phyloP scores from a whole-genome alignment of 169 alveolate species.

The Plasmodium gallinaceum region DNA sequence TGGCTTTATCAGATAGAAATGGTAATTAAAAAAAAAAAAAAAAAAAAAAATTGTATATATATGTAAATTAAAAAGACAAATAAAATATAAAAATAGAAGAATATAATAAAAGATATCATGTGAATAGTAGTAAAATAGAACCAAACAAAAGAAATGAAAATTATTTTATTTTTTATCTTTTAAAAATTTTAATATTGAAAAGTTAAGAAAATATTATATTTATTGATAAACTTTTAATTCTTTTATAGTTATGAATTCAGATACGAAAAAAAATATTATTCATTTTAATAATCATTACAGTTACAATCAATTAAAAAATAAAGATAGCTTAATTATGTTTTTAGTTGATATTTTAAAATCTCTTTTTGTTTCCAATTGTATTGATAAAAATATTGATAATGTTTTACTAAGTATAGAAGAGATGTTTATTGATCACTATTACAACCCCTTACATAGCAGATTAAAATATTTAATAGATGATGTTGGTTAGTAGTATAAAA shows the following conservation, averaged over 20 bases:
- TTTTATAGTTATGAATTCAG: slow-evolving; percentile 41
- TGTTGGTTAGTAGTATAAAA: slow-evolving; percentile 47
- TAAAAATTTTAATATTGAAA: too few species aligned
- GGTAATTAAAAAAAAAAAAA: slow-evolving; percentile 24
- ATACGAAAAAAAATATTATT: slow-evolving; percentile 50
- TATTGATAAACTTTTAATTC: neutral
- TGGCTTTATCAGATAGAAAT: slow-evolving; percentile 54
- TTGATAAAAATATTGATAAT: slow-evolving; percentile 58
- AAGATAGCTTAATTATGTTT: slow-evolving; percentile 60
- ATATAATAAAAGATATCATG: neutral
- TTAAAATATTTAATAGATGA: slow-evolving; percentile 62
- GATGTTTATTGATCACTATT: slow-evolving; percentile 53
- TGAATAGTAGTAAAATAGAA: neutral
- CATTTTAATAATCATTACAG: slow-evolving; percentile 58
- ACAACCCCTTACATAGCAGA: slow-evolving; percentile 56
- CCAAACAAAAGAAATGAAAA: neutral
- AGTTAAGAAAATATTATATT: neutral
- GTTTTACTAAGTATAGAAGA: slow-evolving; percentile 48
- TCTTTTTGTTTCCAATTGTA: slow-evolving; percentile 56
- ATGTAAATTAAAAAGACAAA: neutral
- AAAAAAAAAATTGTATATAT: slow-evolving; percentile 17
- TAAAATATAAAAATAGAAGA: neutral
- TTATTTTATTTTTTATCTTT: too few species aligned
- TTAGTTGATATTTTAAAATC: slow-evolving; percentile 48
- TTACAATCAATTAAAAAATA: slow-evolving; percentile 57